Evolutionary conservation across 805 yeast genomes (phyloP).

Genomic region (Monosporozyma aerobia): DNA sequence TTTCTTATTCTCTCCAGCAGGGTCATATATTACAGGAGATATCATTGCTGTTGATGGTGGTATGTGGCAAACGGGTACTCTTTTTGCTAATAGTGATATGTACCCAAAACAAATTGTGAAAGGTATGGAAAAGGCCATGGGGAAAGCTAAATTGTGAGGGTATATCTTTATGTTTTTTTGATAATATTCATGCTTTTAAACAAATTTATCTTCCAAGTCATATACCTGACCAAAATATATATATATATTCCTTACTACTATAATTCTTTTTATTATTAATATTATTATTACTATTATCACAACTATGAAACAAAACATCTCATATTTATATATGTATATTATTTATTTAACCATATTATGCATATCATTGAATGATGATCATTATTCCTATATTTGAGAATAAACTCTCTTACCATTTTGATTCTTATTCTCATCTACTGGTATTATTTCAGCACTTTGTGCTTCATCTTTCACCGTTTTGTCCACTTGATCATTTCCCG

Average conservation of each 20-base stretch:
- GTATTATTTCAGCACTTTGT: background rate
- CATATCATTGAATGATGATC: background rate
- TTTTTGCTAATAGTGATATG: constrained; percentile 25
- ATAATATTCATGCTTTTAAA: no score
- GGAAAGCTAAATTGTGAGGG: background rate
- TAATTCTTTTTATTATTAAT: background rate
- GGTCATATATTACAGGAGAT: constrained; percentile 67
- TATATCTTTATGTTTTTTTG: no score
- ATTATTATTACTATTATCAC: background rate
- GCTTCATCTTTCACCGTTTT: background rate
- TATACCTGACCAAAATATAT: no score
- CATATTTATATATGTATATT: background rate
- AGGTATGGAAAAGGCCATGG: constrained; percentile 11
- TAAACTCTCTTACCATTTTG: constrained; percentile 1
- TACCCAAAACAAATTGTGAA: constrained; percentile 38
- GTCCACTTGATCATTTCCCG: background rate
- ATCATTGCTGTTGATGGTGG: constrained; percentile 84
- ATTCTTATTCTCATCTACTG: background rate
- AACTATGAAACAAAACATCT: background rate
- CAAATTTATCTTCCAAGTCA: no score
- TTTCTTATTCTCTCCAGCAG: constrained; percentile 76
- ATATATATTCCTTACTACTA: background rate
- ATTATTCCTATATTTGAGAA: background rate
- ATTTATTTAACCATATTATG: background rate
- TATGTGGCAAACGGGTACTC: constrained; percentile 67